phyloP scores from a whole-genome alignment of 305 asterid species.

The Solanum chacoense region DNA sequence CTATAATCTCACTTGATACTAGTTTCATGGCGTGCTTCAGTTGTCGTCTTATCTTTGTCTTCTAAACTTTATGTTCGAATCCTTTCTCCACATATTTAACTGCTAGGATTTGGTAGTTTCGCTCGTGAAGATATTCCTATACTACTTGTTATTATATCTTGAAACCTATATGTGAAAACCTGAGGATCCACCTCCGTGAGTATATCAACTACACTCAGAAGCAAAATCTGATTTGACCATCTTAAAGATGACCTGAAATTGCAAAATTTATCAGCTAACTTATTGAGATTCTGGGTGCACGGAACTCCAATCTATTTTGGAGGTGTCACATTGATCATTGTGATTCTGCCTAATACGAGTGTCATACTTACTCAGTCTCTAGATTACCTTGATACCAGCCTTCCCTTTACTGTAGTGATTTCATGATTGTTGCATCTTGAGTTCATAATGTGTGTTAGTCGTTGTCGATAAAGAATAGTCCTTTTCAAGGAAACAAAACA shows the following conservation, averaged over 20 bases:
- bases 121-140: background rate
- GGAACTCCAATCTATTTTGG: background rate
- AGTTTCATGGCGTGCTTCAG: background rate
- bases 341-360: background rate
- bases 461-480: conserved; percentile 12
- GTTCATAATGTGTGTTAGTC: conserved; percentile 17
- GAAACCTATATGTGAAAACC: background rate
- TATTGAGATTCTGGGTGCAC: background rate
- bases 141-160: background rate
- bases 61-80: background rate
- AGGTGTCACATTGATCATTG: background rate
- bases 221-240: background rate
- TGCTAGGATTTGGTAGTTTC: background rate
- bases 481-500: conserved; percentile 27
- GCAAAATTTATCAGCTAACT: background rate
- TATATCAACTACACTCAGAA: background rate
- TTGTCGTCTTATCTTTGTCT: background rate
- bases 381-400: conserved; percentile 5
- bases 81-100: background rate
- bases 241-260: background rate
- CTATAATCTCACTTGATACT: background rate
- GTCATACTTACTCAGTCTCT: background rate
- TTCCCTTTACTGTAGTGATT: conserved; percentile 7
- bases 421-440: conserved; percentile 12
- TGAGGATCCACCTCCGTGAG: background rate